These are phyloP conservation scores for Apiospora koreana DNA, from an alignment of 2,329 filamentous ascomycete genomes.

Conservation along the genomic window DNA sequence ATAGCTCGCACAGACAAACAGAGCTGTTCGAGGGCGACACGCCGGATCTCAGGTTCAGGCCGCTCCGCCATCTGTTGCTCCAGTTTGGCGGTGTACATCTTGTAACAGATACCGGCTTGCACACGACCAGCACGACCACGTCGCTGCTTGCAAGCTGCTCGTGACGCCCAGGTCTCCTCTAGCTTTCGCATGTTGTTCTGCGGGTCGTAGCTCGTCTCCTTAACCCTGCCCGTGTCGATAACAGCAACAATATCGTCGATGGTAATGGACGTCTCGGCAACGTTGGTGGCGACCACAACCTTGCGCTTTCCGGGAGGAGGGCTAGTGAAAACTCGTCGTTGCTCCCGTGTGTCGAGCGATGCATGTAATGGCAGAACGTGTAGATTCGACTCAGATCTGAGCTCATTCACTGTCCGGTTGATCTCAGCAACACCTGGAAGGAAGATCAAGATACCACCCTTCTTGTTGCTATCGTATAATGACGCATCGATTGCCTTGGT, in stretches of 20 bases:
- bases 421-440: conserved; percentile 92
- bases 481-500: conserved; percentile 81
- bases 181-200: conserved; percentile 92
- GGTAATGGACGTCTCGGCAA: conserved; percentile 97
- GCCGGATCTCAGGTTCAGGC: conserved; percentile 89
- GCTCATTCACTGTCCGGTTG: conserved; percentile 70
- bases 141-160: conserved; percentile 90
- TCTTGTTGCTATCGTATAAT: conserved; percentile 62
- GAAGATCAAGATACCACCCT: conserved; percentile 94
- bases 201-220: conserved; percentile 93
- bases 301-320: conserved; percentile 83
- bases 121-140: conserved; percentile 93
- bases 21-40: conserved; percentile 90
- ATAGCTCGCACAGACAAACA: conserved; percentile 94
- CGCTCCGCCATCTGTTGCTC: conserved; percentile 85
- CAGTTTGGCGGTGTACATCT: conserved; percentile 85
- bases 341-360: conserved; percentile 84
- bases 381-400: conserved; percentile 63
- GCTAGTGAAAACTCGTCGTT: conserved; percentile 79
- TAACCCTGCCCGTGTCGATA: conserved; percentile 92
- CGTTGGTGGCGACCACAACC: conserved; percentile 92
- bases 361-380: conserved; percentile 89
- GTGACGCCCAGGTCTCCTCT: conserved; percentile 92
- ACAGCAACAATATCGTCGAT: conserved; percentile 97
- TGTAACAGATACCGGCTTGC: conserved; percentile 88